phyloP scores from a whole-genome alignment of 192 early-diverging fungal genomes.

The Haplosporangium gracile region DNA sequence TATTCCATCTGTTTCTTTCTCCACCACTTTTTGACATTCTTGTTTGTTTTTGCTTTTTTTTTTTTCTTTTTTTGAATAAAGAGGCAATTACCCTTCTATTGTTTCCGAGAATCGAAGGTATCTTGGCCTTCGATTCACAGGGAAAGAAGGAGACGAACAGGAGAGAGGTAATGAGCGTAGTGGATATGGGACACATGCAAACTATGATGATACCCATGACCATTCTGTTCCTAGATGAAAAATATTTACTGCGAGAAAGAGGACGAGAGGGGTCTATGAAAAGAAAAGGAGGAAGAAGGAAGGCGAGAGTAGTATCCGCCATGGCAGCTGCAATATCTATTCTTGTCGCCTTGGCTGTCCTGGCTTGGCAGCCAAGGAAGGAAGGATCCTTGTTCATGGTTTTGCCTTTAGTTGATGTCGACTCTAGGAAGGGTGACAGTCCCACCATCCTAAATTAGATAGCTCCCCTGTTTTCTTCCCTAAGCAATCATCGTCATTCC shows the following conservation, averaged over 20 bases:
- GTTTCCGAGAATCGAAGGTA: neutral
- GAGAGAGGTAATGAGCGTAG: neutral
- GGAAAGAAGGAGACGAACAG: neutral
- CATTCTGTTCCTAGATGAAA: neutral
- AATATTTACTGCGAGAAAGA: neutral
- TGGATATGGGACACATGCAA: neutral
- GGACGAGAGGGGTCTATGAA: neutral
- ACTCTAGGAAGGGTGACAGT: neutral
- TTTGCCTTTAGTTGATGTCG: neutral
- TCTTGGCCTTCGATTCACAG: slow-evolving; percentile 7
- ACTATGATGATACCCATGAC: neutral
- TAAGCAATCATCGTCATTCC: neutral
- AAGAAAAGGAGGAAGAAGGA: neutral
- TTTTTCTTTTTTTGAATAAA: neutral
- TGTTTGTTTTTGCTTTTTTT: too few relatives aligned
- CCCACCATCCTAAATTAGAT: neutral
- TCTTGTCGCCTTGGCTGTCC: neutral
- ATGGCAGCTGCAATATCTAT: neutral
- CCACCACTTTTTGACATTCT: neutral
- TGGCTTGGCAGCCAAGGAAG: neutral
- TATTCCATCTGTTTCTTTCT: neutral
- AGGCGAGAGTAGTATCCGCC: neutral
- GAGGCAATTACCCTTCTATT: neutral
- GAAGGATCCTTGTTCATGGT: neutral
- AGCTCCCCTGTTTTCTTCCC: neutral